A percentile compares a stretch with the other conserved stretches of the same genome.
These are phyloP conservation scores for Stereum hirsutum DNA, from an alignment of 1,284 basidiomycete genomes.

Conservation along the genomic window DNA sequence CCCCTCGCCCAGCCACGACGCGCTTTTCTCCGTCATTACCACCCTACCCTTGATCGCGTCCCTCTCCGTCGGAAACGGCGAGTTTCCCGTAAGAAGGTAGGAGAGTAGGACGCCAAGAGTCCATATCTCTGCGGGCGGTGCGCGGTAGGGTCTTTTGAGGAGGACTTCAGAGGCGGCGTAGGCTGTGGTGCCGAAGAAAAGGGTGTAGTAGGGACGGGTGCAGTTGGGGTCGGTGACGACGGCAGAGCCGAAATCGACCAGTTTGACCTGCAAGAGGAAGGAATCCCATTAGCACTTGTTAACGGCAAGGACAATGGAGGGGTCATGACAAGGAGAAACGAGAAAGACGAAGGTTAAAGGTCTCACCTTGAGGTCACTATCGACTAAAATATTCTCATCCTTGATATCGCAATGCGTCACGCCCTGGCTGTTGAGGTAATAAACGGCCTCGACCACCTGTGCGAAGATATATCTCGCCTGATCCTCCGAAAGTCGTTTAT, in stretches of 20 bases:
- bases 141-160: conserved; percentile 62
- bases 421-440: conserved; percentile 68
- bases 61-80: conserved; percentile 71
- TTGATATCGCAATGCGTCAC: conserved; percentile 91
- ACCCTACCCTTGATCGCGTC: conserved; percentile 49
- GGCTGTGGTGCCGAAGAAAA: conserved; percentile 76
- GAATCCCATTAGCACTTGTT: not conserved
- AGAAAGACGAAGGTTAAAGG: conserved; percentile 92
- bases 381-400: conserved; percentile 88
- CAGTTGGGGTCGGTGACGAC: conserved; percentile 63
- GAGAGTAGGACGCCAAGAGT: conserved; percentile 85
- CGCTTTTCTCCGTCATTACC: conserved; percentile 25
- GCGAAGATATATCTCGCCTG: conserved; percentile 78
- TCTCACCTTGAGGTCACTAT: conserved; percentile 73
- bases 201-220: conserved; percentile 59
- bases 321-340: too few species aligned
- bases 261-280: conserved; percentile 57
- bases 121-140: conserved; percentile 85
- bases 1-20: conserved; percentile 26
- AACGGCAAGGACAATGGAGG: conserved; percentile 10
- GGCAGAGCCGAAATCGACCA: conserved; percentile 91
- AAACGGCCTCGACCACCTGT: conserved; percentile 81
- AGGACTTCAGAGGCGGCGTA: conserved; percentile 81
- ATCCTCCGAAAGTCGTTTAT: conserved; percentile 72
- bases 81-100: conserved; percentile 79